These are phyloP conservation scores for Hyaloscypha hepaticicola DNA, from an alignment of 495 filamentous ascomycete species.

Conservation along the genomic window DNA sequence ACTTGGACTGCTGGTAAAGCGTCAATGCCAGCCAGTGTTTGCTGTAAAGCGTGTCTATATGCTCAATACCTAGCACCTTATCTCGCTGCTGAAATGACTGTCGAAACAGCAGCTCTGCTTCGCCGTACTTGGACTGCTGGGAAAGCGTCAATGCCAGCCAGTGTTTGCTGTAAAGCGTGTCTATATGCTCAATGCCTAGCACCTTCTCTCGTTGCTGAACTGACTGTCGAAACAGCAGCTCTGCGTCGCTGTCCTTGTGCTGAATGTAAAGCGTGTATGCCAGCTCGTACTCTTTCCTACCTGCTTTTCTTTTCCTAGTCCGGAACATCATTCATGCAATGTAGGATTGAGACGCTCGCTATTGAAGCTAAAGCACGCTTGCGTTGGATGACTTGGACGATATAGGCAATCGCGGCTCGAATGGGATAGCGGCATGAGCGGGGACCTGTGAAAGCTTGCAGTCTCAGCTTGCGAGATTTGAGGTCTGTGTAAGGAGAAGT, in stretches of 20 bases:
- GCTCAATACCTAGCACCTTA: neutral
- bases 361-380: no score
- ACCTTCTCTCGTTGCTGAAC: neutral
- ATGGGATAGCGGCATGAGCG: no score
- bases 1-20: neutral
- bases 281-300: neutral
- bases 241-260: neutral
- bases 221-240: neutral
- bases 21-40: neutral
- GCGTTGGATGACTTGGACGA: no score
- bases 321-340: no score
- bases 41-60: no score
- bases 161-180: neutral
- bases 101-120: neutral
- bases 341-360: no score
- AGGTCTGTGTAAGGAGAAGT: no score
- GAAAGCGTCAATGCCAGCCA: neutral
- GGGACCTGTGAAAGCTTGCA: no score
- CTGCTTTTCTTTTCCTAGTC: no score
- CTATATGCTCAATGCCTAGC: neutral
- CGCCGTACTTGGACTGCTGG: neutral
- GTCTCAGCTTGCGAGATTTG: no score
- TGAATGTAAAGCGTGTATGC: neutral
- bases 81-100: neutral
- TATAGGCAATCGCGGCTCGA: no score